Base-by-base conservation (phyloP, 768 basidiomycete species). In the Leccinum aurantiacum region DNA sequence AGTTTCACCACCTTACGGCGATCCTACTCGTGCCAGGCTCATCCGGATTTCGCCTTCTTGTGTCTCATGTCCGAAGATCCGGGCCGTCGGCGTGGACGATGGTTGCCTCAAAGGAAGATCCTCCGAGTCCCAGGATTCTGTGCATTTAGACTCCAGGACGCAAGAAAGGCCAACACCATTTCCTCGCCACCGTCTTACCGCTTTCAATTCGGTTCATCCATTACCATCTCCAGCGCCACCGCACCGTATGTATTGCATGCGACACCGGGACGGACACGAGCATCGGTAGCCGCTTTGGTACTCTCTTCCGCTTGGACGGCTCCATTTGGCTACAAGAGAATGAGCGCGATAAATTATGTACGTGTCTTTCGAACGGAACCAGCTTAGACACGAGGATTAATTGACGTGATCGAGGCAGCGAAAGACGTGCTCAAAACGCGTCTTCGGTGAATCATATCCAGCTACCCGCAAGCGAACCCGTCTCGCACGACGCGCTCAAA, bases 391-490 rank as follows among this genome's bases (percentile, higher is more conserved):
- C 33, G 9, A n/a, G 19, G 24, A 25, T 25, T 25, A 15, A 31
- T 54, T 68, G 17, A 63, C 29, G 0, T 6, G 24, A 24, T 61
- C 37, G 41, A 37, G 37, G n/a, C 67, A 47, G 80, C 77, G 63
- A 97, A 97, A 71, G 73, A 78, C 19, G 75, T 80, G 13, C 84
- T 98, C 63, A 83, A 85, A 11, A 87, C 78, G 13, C 81, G 93
- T 17, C 78, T 98, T 37, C 88, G 98, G 69, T 93, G 91, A 91
- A 84, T 98, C 52, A 89, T 95, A 60, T 79, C 88, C 19, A 87
- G 84, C 63, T 76, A 82, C 54, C 89, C 91, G 4, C 77, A 79
- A 56, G 89, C 87, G 4, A 98, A 97, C 69, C 95, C 95, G 0
- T 87, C 91, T 10, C 82, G 94, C 46, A 80, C 85, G 15, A 92